phyloP scores from a whole-genome alignment of 2,329 filamentous ascomycete species.

The Colletotrichum higginsianum region DNA sequence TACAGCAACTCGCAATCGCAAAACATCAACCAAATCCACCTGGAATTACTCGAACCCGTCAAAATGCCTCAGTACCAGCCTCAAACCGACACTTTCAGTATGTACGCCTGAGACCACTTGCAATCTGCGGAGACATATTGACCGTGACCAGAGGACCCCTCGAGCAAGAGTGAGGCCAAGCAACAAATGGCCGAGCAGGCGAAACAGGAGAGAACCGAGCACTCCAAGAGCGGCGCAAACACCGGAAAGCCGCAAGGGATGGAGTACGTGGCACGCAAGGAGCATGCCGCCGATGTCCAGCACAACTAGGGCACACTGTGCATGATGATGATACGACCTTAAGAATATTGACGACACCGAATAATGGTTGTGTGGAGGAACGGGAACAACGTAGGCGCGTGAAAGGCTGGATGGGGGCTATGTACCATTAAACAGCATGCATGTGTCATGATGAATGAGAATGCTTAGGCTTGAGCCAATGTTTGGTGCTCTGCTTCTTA shows the following conservation, averaged over 20 bases:
- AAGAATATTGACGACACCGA: not conserved
- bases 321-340: not conserved
- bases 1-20: not conserved
- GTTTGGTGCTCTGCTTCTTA: no score
- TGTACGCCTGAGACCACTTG: not conserved
- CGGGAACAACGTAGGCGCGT: no score
- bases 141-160: constrained; percentile 8
- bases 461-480: no score
- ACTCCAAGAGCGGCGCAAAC: constrained; percentile 33
- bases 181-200: constrained; percentile 23
- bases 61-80: constrained; percentile 27
- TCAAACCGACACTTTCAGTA: constrained; percentile 28
- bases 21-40: no score
- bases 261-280: constrained; percentile 24
- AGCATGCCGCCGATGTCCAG: constrained; percentile 25
- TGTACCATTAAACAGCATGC: no score
- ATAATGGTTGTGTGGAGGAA: no score
- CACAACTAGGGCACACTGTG: not conserved
- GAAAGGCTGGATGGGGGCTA: no score
- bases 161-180: constrained; percentile 22
- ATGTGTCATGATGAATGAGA: no score
- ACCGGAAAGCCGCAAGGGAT: constrained; percentile 13
- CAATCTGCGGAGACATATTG: not conserved
- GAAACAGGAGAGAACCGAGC: constrained; percentile 18
- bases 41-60: not conserved